Percentiles rank a stretch among this genome's conserved stretches.
Evolutionary conservation across 164 flowering plant genomes (phyloP).

Genomic region (Vitis cinerea): DNA sequence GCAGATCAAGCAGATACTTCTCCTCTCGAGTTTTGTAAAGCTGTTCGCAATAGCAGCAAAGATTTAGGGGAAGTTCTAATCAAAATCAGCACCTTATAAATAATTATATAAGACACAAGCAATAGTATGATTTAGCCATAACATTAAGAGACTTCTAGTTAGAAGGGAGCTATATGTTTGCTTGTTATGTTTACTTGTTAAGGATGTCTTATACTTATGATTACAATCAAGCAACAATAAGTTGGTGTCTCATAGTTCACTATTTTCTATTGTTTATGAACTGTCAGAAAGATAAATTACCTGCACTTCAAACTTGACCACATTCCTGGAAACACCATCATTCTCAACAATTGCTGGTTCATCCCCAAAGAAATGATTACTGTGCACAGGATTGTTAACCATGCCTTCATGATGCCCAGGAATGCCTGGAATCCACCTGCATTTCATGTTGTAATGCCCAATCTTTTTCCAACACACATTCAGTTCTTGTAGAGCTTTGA

Average conservation of each 20-base stretch:
- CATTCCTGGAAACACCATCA: conserved; percentile 45
- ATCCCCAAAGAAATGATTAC: conserved; percentile 52
- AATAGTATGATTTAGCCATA: background rate
- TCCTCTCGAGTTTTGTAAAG: conserved; percentile 70
- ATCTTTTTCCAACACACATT: conserved; percentile 89
- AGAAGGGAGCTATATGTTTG: too few relatives aligned
- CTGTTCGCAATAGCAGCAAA: conserved; percentile 23
- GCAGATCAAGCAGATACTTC: conserved; percentile 70
- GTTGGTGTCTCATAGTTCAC: too few relatives aligned
- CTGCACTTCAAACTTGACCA: conserved; percentile 92
- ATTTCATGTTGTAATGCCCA: conserved; percentile 94
- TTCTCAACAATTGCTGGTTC: conserved; percentile 55
- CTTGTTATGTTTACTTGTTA: too few relatives aligned
- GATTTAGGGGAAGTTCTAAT: background rate
- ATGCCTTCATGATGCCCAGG: conserved; percentile 41
- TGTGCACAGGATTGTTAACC: conserved; percentile 34
- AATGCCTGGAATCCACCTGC: conserved; percentile 69
- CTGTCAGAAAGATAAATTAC: conserved; percentile 26
- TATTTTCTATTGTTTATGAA: background rate
- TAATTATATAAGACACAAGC: background rate
- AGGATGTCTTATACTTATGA: too few relatives aligned
- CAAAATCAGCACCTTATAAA: background rate
- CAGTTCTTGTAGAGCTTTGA: conserved; percentile 74
- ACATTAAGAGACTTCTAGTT: too few relatives aligned
- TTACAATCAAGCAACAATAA: too few relatives aligned